Evolutionary conservation across 2,329 filamentous ascomycete genomes (phyloP), one percentile per base, ranked within the genome.

Genomic region (Triangularia verruculosa): DNA sequence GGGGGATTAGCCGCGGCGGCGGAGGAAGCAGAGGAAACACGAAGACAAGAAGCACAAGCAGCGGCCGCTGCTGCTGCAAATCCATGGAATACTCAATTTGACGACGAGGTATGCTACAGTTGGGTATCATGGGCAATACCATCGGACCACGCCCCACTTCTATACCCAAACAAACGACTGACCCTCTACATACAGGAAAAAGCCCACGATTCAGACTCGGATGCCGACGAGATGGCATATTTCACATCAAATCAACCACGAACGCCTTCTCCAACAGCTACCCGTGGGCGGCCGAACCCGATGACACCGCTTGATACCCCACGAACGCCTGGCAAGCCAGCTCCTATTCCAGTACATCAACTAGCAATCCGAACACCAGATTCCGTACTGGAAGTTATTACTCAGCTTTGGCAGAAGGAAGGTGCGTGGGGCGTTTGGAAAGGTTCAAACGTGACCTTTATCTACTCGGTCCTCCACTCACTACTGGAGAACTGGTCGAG

Each of bases 341-440:
- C 76, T 60, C 68, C 78, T n/a, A 24, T 54, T 15, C 39, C n/a
- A 17, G 68, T 78, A 57, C 84, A 93, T 74, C 87, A 88, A 63
- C 83, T 97, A 22, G 80, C 82, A 24, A 82, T 97, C 20, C 89
- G 88, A 68, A 88, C 88, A 64, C 82, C 91, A 11, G 90, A 94
- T 73, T 94, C 93, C 0, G 82, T 98, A 63, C 85, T 93, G 70
- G 92, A 97, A 69, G 92, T 95, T 2, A 86, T 99, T 65, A 88
- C 89, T 6, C 90, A 96, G 74, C 79, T 98, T 20, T 98, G 95
- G 91, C 84, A 89, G 56, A 94, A 90, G 70, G 94, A 96, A 74
- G 92, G 93, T 34, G 89, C 89, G 0, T 93, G 93, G 83, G 95
- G 95, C 4, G 88, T 97, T 4, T 99, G 94, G 93, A 97, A 97